These are phyloP conservation scores for Tylopilus sp. DNA, from an alignment of 768 basidiomycete genomes.

Conservation along the genomic window DNA sequence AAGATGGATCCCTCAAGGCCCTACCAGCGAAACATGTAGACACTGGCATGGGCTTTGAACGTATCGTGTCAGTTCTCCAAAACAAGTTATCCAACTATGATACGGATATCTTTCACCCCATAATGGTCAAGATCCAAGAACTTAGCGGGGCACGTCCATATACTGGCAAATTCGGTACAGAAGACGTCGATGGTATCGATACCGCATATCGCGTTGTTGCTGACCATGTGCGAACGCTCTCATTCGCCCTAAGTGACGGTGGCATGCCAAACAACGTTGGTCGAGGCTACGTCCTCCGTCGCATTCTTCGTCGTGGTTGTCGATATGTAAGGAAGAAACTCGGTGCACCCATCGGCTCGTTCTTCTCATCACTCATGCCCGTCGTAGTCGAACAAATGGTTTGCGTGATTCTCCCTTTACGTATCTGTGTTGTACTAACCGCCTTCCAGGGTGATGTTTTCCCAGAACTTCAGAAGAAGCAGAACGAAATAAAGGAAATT, in stretches of 20 bases:
- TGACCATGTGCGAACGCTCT: conserved; percentile 93
- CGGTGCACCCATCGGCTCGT: conserved; percentile 85
- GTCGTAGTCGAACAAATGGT: conserved; percentile 89
- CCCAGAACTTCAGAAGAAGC: conserved; percentile 86
- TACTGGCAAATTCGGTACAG: conserved; percentile 86
- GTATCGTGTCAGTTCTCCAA: conserved; percentile 91
- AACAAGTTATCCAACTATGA: conserved; percentile 95
- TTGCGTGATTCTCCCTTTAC: conserved; percentile 15
- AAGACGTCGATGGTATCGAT: conserved; percentile 94
- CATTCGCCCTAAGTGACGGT: conserved; percentile 94
- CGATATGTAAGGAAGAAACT: conserved; percentile 95
- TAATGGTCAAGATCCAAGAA: conserved; percentile 84
- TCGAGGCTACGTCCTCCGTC: conserved; percentile 93
- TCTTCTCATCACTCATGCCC: conserved; percentile 92
- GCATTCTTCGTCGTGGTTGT: conserved; percentile 91
- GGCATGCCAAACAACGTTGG: conserved; percentile 96
- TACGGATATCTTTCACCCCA: conserved; percentile 90
- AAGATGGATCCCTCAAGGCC: conserved; percentile 71
- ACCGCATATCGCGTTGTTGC: conserved; percentile 97
- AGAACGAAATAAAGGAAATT: conserved; percentile 87
- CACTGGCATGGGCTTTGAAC: conserved; percentile 99
- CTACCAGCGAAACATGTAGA: conserved; percentile 96
- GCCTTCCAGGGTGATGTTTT: conserved; percentile 70
- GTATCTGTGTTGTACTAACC: conserved; percentile 6
- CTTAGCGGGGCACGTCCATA: conserved; percentile 88